These are phyloP conservation scores for Dendrostoma leiphaemia DNA, from an alignment of 2,329 filamentous ascomycete genomes.

Conservation along the genomic window DNA sequence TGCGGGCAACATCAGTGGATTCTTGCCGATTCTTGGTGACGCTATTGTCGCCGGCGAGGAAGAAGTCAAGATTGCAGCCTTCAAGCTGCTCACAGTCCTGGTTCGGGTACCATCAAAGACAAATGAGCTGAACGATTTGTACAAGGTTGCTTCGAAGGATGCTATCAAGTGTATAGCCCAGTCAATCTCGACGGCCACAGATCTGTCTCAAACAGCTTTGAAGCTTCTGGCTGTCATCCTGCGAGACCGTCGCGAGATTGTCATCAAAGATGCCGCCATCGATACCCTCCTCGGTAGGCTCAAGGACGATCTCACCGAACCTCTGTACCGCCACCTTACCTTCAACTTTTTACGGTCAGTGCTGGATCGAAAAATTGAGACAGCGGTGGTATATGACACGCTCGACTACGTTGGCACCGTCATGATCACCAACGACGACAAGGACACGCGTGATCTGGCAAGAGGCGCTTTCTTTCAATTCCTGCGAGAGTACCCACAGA, in stretches of 20 bases:
- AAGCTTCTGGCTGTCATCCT: slow-evolving; percentile 86
- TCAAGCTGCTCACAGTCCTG: slow-evolving; percentile 81
- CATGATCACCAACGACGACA: slow-evolving; percentile 95
- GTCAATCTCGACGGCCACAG: slow-evolving; percentile 74
- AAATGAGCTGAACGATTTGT: slow-evolving; percentile 61
- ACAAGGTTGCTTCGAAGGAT: slow-evolving; percentile 79
- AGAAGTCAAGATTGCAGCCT: slow-evolving; percentile 85
- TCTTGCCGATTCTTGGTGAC: slow-evolving; percentile 87
- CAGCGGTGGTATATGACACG: slow-evolving; percentile 85
- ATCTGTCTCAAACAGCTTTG: slow-evolving; percentile 81
- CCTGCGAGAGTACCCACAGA: slow-evolving; percentile 90
- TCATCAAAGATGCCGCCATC: slow-evolving; percentile 76
- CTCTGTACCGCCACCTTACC: slow-evolving; percentile 85
- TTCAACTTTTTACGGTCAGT: slow-evolving; percentile 93
- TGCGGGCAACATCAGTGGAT: slow-evolving; percentile 75
- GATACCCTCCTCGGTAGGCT: slow-evolving; percentile 80
- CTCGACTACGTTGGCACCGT: slow-evolving; percentile 85
- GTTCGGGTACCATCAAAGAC: slow-evolving; percentile 79
- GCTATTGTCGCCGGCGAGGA: slow-evolving; percentile 81
- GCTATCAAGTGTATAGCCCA: slow-evolving; percentile 78
- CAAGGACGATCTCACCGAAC: slow-evolving; percentile 87
- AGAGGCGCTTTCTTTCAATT: slow-evolving; percentile 92
- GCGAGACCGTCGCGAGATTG: slow-evolving; percentile 73
- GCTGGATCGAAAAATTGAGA: slow-evolving; percentile 79
- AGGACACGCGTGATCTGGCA: slow-evolving; percentile 81